phyloP scores from a whole-genome alignment of 306 rosid species.

The Acmispon strigosus region DNA sequence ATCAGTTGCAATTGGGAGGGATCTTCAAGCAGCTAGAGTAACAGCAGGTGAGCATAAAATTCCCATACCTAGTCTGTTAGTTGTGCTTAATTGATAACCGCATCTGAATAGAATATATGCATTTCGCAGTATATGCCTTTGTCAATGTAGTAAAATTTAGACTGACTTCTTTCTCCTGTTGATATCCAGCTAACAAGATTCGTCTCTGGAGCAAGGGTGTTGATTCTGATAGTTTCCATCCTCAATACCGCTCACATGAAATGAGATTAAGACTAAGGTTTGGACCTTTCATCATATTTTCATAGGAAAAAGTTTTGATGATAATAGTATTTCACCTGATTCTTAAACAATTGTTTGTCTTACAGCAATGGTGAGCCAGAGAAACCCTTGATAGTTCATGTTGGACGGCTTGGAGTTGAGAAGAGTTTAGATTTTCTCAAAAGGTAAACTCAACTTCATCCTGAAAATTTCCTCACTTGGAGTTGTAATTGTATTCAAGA shows the following conservation, averaged over 20 bases:
- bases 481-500: background rate
- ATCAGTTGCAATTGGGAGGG: constrained; percentile 82
- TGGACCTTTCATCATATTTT: background rate
- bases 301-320: background rate
- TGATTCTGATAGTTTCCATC: constrained; percentile 88
- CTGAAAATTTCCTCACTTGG: background rate
- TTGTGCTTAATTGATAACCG: background rate
- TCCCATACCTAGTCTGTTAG: background rate
- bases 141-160: background rate
- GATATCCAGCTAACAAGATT: constrained; percentile 73
- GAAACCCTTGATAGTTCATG: constrained; percentile 88
- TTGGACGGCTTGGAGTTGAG: constrained; percentile 95
- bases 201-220: constrained; percentile 99
- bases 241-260: constrained; percentile 64
- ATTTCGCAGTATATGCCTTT: background rate
- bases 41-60: constrained; percentile 67
- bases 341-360: background rate
- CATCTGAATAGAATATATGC: background rate
- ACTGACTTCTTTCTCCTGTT: constrained; percentile 18
- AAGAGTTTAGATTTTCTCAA: constrained; percentile 92
- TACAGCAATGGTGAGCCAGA: constrained; percentile 81
- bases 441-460: constrained; percentile 42
- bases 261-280: constrained; percentile 84
- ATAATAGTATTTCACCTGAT: constrained; percentile 18
- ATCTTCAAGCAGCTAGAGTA: constrained; percentile 70